These are phyloP conservation scores for Xylariaceae sp. DNA, from an alignment of 2,329 filamentous ascomycete species.

Conservation along the genomic window DNA sequence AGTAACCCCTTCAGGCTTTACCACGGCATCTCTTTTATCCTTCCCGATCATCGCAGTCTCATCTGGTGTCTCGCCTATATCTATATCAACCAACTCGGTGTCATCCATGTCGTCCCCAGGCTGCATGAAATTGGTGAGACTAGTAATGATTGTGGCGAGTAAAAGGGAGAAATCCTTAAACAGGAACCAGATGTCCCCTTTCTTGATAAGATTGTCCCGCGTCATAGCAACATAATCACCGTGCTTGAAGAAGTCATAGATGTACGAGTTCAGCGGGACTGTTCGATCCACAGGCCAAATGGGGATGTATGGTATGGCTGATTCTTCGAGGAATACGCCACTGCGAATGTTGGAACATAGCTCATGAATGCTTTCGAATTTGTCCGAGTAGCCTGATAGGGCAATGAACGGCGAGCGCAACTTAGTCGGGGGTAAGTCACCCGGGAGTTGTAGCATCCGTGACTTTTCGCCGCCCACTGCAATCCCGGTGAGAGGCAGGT, in stretches of 20 bases:
- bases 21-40: slow-evolving; percentile 24
- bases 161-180: slow-evolving; percentile 56
- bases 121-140: slow-evolving; percentile 53
- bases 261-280: slow-evolving; percentile 57
- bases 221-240: slow-evolving; percentile 58
- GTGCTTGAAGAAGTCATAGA: slow-evolving; percentile 74
- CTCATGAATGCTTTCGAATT: slow-evolving; percentile 60
- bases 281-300: slow-evolving; percentile 52
- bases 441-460: slow-evolving; percentile 4
- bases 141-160: slow-evolving; percentile 66
- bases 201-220: slow-evolving; percentile 59
- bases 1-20: neutral
- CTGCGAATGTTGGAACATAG: slow-evolving; percentile 60
- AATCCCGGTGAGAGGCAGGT: slow-evolving; percentile 51
- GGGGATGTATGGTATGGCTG: slow-evolving; percentile 63
- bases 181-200: slow-evolving; percentile 65
- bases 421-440: slow-evolving; percentile 14
- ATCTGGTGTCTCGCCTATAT: slow-evolving; percentile 26
- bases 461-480: slow-evolving; percentile 12
- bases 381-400: slow-evolving; percentile 62
- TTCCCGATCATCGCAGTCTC: slow-evolving; percentile 20
- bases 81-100: slow-evolving; percentile 40
- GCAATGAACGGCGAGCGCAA: slow-evolving; percentile 66
- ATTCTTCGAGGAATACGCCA: slow-evolving; percentile 69
- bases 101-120: slow-evolving; percentile 42